These are phyloP conservation scores for Selaginella tamariscina DNA, from an alignment of 75 land plant species.

Conservation along the genomic window DNA sequence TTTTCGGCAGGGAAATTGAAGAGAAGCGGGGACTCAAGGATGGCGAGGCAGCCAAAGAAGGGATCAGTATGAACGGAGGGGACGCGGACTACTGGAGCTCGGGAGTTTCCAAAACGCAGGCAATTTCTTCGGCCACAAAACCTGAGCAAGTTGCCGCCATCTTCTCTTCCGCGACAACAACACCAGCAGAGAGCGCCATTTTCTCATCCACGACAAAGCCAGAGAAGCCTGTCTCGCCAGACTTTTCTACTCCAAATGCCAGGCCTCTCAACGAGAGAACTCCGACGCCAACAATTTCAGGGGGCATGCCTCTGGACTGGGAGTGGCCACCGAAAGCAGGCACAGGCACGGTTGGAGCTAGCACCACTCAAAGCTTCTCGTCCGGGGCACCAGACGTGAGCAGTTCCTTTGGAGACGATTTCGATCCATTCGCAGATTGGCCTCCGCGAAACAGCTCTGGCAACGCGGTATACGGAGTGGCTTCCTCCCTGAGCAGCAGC, in stretches of 20 bases:
- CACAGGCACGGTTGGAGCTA: constrained; percentile 1
- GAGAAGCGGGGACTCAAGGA: constrained; percentile 79
- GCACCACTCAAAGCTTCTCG: constrained; percentile 7
- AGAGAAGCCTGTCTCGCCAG: not conserved
- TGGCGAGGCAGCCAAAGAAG: constrained; percentile 7
- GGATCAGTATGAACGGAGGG: constrained; percentile 19
- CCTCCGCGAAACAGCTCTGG: constrained; percentile 44
- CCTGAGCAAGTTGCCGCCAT: constrained; percentile 2
- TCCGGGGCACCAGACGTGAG: constrained; percentile 7
- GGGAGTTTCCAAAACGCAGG: constrained; percentile 15
- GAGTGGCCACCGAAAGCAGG: constrained; percentile 4
- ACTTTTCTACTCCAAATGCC: constrained; percentile 7
- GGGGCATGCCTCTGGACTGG: constrained; percentile 4
- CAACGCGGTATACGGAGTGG: constrained; percentile 4
- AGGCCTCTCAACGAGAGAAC: constrained; percentile 3
- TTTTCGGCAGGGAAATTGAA: constrained; percentile 65
- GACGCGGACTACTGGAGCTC: constrained; percentile 91
- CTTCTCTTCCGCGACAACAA: constrained; percentile 8
- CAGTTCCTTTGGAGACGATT: constrained; percentile 31
- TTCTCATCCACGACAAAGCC: not conserved
- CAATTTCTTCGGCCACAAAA: not conserved
- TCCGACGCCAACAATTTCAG: constrained; percentile 3
- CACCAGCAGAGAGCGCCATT: constrained; percentile 11
- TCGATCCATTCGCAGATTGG: constrained; percentile 95
- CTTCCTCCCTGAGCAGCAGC: constrained; percentile 14